A percentile compares a stretch with the other conserved stretches of the same genome.
phyloP scores from a whole-genome alignment of 1,284 basidiomycete species.

The Mixia osmundae region DNA sequence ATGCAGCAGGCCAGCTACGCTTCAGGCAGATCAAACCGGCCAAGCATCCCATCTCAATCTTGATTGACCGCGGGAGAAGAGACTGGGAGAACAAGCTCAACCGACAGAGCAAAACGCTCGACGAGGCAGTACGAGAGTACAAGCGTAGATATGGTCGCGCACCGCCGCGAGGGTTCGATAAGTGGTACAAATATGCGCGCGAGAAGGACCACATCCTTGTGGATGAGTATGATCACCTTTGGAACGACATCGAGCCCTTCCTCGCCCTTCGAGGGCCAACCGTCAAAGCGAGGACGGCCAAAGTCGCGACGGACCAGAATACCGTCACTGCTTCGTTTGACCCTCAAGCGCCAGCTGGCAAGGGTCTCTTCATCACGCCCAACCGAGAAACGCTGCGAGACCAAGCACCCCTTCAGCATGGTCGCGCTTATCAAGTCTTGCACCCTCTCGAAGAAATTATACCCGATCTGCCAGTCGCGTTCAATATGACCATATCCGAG shows the following conservation, averaged over 20 bases:
- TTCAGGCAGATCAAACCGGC: too few relatives aligned
- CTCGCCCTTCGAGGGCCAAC: constrained; percentile 7
- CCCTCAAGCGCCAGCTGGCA: too few relatives aligned
- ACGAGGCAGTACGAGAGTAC: constrained; percentile 17
- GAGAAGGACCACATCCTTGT: background rate
- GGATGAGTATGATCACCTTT: background rate
- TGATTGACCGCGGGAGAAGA: background rate
- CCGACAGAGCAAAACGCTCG: constrained; percentile 14
- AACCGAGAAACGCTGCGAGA: constrained; percentile 16
- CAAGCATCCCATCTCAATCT: background rate
- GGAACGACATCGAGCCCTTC: too few relatives aligned
- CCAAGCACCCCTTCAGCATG: constrained; percentile 17
- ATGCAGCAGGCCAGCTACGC: too few relatives aligned
- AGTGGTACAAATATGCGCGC: constrained; percentile 11
- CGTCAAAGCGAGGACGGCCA: constrained; percentile 9
- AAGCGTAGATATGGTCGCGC: constrained; percentile 14
- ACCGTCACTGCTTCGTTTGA: too few relatives aligned
- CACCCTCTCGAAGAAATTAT: constrained; percentile 12
- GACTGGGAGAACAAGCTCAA: constrained; percentile 14
- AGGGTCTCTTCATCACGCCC: constrained; percentile 12
- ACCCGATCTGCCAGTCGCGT: too few relatives aligned
- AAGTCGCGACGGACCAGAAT: constrained; percentile 9
- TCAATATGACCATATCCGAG: constrained; percentile 27
- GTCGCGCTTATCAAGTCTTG: constrained; percentile 10
- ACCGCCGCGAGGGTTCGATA: constrained; percentile 19